Evolutionary conservation across 495 filamentous ascomycete genomes (phyloP).

Genomic region (Schizothecium vesticola): DNA sequence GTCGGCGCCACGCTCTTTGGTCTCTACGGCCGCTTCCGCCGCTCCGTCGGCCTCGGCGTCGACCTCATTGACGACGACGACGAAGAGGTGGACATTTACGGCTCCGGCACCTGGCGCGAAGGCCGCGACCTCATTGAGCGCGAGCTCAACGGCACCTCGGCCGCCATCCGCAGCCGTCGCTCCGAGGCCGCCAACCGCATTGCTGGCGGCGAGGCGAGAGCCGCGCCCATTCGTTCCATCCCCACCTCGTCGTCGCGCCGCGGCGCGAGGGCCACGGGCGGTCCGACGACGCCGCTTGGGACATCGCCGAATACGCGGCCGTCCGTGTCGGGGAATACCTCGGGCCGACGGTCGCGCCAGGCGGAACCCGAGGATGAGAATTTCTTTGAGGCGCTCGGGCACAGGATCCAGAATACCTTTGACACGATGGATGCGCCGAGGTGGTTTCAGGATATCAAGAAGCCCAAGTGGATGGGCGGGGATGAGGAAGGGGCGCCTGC

Average conservation of each 20-base stretch:
- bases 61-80: conserved; percentile 73
- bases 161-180: conserved; percentile 29
- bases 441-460: conserved; percentile 70
- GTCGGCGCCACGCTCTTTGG: conserved; percentile 79
- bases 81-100: conserved; percentile 57
- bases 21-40: conserved; percentile 75
- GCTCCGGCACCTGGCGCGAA: conserved; percentile 85
- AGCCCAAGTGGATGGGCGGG: conserved; percentile 80
- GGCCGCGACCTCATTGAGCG: conserved; percentile 90
- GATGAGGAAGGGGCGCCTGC: conserved; percentile 34
- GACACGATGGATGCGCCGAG: conserved; percentile 76
- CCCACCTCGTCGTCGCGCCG: conserved; percentile 16
- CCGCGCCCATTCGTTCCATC: conserved; percentile 36
- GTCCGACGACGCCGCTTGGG: conserved; percentile 36
- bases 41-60: conserved; percentile 69
- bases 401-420: conserved; percentile 84
- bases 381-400: conserved; percentile 76
- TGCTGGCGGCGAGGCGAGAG: conserved; percentile 13
- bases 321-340: conserved; percentile 25
- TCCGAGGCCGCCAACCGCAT: conserved; percentile 26
- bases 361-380: conserved; percentile 65
- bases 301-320: conserved; percentile 36
- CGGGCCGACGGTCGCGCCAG: conserved; percentile 26
- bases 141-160: conserved; percentile 62
- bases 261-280: neutral